A percentile compares a stretch with the other conserved stretches of the same genome.
phyloP scores from a whole-genome alignment of 139 green algal genomes.

The Closterium sp. region DNA sequence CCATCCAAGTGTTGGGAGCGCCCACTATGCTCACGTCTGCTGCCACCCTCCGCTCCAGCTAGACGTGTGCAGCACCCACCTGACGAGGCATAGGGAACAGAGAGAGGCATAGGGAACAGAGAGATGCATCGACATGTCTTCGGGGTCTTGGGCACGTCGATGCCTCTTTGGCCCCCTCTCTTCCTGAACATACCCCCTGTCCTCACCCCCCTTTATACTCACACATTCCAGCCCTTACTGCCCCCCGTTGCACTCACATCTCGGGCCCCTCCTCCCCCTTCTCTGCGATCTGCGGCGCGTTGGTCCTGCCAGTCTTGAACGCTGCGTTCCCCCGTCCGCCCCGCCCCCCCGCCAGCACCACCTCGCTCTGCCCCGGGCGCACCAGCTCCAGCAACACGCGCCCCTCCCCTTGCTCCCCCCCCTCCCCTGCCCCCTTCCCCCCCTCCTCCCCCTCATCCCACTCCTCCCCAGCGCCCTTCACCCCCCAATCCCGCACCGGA shows the following conservation, averaged over 20 bases:
- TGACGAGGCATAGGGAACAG: too few species aligned
- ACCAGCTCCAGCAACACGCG: conserved; percentile 78
- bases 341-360: conserved; percentile 78
- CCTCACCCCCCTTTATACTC: too few species aligned
- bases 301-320: conserved; percentile 89
- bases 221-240: too few species aligned
- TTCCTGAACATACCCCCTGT: too few species aligned
- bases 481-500: background rate
- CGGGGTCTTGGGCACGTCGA: too few species aligned
- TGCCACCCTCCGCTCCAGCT: too few species aligned
- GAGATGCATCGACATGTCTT: too few species aligned
- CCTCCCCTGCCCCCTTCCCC: background rate
- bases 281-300: conserved; percentile 76
- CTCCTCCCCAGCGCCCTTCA: background rate
- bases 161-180: too few species aligned
- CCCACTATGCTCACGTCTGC: too few species aligned
- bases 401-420: conserved; percentile 10
- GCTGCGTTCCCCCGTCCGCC: conserved; percentile 88
- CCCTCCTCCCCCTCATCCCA: background rate
- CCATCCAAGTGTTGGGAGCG: too few species aligned
- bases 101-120: too few species aligned
- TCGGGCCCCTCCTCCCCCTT: conserved; percentile 62
- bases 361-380: conserved; percentile 59
- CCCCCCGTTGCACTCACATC: conserved; percentile 3
- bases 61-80: too few species aligned